These are phyloP conservation scores for Gnaphalium uliginosum DNA, from an alignment of 129 eudicot genomes.

Conservation along the genomic window DNA sequence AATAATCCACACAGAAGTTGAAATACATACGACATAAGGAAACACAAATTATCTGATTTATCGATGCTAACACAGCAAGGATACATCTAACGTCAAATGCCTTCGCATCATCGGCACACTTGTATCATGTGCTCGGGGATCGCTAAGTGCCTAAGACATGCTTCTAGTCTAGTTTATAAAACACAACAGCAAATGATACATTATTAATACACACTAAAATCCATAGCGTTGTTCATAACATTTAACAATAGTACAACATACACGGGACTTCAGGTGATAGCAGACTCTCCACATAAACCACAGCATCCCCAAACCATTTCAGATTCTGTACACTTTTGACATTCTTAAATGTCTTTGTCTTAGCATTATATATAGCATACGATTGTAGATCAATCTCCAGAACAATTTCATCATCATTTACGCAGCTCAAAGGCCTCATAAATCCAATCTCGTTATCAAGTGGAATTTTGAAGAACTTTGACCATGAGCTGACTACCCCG, in stretches of 20 bases:
- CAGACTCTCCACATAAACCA: constrained; percentile 40
- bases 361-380: constrained; percentile 24
- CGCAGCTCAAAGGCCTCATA: constrained; percentile 34
- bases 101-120: neutral
- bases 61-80: neutral
- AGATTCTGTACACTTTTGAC: constrained; percentile 1
- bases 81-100: neutral
- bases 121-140: neutral
- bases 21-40: neutral
- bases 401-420: constrained; percentile 37
- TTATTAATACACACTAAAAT: neutral
- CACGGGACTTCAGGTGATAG: constrained; percentile 32
- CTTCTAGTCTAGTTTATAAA: neutral
- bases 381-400: constrained; percentile 36
- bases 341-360: constrained; percentile 28
- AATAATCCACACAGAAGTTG: neutral
- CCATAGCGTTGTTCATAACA: neutral
- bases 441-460: constrained; percentile 16
- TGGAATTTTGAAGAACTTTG: constrained; percentile 30
- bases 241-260: constrained; percentile 22
- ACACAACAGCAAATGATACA: neutral
- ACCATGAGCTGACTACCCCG: constrained; percentile 38
- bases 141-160: neutral
- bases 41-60: neutral
- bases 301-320: constrained; percentile 40